These are phyloP conservation scores for Tetrahymena elliotti DNA, from an alignment of 73 alveolate species.

Conservation along the genomic window DNA sequence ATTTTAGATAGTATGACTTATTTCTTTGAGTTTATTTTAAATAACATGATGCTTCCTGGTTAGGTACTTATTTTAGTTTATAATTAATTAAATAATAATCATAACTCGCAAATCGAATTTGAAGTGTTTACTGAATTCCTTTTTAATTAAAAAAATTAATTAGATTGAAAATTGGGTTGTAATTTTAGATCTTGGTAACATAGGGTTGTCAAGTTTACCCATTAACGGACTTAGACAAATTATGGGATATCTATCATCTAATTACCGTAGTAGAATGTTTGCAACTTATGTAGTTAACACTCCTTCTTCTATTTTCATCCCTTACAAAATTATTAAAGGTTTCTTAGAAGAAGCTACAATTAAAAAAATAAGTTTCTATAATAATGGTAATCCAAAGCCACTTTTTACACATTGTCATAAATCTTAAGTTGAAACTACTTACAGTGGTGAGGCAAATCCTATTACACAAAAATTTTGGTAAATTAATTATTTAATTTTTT, in stretches of 20 bases:
- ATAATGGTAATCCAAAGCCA: background rate
- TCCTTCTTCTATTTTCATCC: conserved; percentile 28
- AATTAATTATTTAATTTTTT: background rate
- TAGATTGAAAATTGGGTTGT: conserved; percentile 42
- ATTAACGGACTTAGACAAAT: conserved; percentile 21
- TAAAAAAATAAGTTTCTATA: conserved; percentile 8
- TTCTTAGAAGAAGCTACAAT: conserved; percentile 46
- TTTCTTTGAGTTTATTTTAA: conserved; percentile 1
- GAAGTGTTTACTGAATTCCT: no score
- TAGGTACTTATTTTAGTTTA: conserved; percentile 8
- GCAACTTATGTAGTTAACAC: conserved; percentile 44
- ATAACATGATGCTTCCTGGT: conserved; percentile 39
- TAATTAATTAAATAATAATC: background rate
- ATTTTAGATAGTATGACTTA: background rate
- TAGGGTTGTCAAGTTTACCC: conserved; percentile 41
- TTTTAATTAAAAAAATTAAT: background rate
- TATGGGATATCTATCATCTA: conserved; percentile 19
- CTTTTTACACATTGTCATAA: background rate
- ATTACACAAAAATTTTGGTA: background rate
- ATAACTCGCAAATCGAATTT: no score
- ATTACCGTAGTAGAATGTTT: conserved; percentile 49
- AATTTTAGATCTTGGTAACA: conserved; percentile 37
- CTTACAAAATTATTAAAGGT: conserved; percentile 39
- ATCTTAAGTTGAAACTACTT: conserved; percentile 7
- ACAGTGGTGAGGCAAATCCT: conserved; percentile 14